Evolutionary conservation across 148 eudicot genomes (phyloP).

Genomic region (Simmondsia chinensis): DNA sequence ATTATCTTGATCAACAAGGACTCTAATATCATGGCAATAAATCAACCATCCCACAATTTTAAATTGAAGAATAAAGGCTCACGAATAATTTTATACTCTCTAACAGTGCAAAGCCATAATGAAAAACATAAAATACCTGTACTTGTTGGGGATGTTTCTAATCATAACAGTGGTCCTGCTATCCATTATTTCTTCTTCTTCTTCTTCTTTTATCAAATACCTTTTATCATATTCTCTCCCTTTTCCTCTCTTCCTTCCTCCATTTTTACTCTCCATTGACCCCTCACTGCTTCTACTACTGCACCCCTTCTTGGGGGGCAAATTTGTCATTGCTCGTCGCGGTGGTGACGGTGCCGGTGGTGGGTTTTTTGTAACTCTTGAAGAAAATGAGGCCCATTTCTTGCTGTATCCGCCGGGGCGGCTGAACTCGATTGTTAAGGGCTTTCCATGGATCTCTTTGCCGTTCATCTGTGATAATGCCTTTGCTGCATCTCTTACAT

Average conservation of each 20-base stretch:
- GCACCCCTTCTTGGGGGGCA: not conserved
- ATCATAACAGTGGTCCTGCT: conserved; percentile 89
- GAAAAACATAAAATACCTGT: conserved; percentile 72
- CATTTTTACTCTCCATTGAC: not conserved
- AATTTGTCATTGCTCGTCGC: not conserved
- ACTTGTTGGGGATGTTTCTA: conserved; percentile 94
- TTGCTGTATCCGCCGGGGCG: conserved; percentile 56
- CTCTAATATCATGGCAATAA: too few species aligned
- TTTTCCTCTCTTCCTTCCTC: conserved; percentile 24
- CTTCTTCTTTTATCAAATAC: conserved; percentile 69
- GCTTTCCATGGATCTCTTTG: conserved; percentile 44
- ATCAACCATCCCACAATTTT: too few species aligned
- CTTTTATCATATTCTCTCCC: conserved; percentile 53
- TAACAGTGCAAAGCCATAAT: too few species aligned
- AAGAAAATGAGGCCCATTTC: too few species aligned
- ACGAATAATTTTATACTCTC: too few species aligned
- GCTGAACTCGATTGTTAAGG: conserved; percentile 50
- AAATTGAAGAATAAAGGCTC: too few species aligned
- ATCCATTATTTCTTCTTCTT: conserved; percentile 59
- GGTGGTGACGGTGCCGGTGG: not conserved
- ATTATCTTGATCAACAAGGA: too few species aligned
- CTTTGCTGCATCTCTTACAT: conserved; percentile 57
- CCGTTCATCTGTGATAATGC: conserved; percentile 60
- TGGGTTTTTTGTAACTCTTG: conserved; percentile 15
- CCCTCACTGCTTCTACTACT: conserved; percentile 2